Base-by-base conservation (phyloP, 306 rosid species). In the Coriaria nepalensis region DNA sequence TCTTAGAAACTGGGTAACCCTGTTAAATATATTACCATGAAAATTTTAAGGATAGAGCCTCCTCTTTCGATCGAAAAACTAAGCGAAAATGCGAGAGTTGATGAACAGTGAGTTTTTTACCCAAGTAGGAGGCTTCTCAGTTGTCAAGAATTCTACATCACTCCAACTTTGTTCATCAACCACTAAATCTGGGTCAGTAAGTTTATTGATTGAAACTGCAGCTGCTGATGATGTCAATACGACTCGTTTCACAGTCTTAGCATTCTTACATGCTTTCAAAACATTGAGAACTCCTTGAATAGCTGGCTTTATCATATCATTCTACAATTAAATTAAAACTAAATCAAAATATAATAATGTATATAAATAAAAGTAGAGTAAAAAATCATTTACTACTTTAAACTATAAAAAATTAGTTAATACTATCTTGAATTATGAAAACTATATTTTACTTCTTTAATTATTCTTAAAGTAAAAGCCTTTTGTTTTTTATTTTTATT, bases 301-400 rank as follows among this genome's bases (percentile, higher is more conserved):
- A 46, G 79, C 93, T 51, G 93, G 95, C 69, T 86, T 81, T 65
- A 86, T 78, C 93, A 86, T 81, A 67, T 86, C 95, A 58, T 81
- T 86, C 95, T 76, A 55, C 13, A 51, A 14, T 7, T 35, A 20
- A 20, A 20, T 20, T 1, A 20, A 20, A 20, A 20, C 29, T 20
- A 20, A 20, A 20, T 20, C 2, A 20, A 20, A 20, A 20, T 20
- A 20, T 20, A 20, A 20, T 20, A 20, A n/a, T n/a, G n/a, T 20
- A 20, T 20, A 20, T 20, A 20, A 1, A 20, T 3, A 20, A 20
- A 20, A 20, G 29, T 20, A 20, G 29, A 3, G 29, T 20, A 3
- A 20, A 20, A 1, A 20, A 20, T 20, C 1, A 1, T 20, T 20
- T 20, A 20, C 29, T 20, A 1, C 29, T 20, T 3, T 20, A 20